Evolutionary conservation across 2,329 filamentous ascomycete genomes (phyloP).

Genomic region (Aspergillus piperis): DNA sequence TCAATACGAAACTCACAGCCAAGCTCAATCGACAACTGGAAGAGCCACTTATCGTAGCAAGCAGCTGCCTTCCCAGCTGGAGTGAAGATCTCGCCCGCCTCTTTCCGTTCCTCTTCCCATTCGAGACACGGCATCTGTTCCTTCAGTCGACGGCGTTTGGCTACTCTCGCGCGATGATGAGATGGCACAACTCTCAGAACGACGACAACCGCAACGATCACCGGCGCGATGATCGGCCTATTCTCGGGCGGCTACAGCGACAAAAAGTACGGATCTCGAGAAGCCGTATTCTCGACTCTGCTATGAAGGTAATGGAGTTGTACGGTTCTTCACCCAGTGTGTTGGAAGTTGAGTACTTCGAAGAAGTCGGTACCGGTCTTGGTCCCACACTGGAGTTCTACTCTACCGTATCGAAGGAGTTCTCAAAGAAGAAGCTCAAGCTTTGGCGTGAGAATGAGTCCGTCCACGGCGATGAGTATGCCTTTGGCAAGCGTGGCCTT

Average conservation of each 20-base stretch:
- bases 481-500: constrained; percentile 78
- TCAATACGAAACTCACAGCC: constrained; percentile 96
- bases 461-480: constrained; percentile 71
- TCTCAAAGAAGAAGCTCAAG: constrained; percentile 94
- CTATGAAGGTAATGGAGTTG: constrained; percentile 97
- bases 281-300: constrained; percentile 91
- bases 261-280: constrained; percentile 98
- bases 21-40: constrained; percentile 97
- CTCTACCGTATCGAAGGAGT: constrained; percentile 94
- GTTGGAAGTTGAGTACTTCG: constrained; percentile 96
- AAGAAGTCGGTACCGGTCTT: constrained; percentile 94
- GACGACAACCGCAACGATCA: constrained; percentile 79
- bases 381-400: constrained; percentile 98
- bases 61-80: constrained; percentile 93
- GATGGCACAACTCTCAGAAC: constrained; percentile 91
- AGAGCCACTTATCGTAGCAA: constrained; percentile 94
- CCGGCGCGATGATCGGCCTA: constrained; percentile 82
- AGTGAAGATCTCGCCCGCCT: constrained; percentile 90
- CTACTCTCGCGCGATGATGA: constrained; percentile 93
- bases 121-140: constrained; percentile 95
- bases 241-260: constrained; percentile 85
- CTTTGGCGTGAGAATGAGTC: constrained; percentile 92
- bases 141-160: constrained; percentile 97
- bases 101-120: constrained; percentile 96
- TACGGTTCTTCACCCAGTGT: constrained; percentile 97